phyloP scores from a whole-genome alignment of 78 protist genomes.

The Dictyostelium discoideum region dicty_2.7 NC_007088.5:2080501-2081000 shows the following conservation, averaged over 20 bases:
- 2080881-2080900: conserved; percentile 73
- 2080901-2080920: conserved; percentile 84
- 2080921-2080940: conserved; percentile 80
- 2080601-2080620: conserved; percentile 80
- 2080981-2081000: conserved; percentile 20
- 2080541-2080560: not conserved
- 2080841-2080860: conserved; percentile 33
- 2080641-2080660: conserved; percentile 76
- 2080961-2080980: conserved; percentile 62
- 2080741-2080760: not conserved
- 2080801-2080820: not conserved
- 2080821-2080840: conserved; percentile 73
- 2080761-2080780: not conserved
- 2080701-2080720: conserved; percentile 88
- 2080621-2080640: conserved; percentile 52
- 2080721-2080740: conserved; percentile 86
- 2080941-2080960: conserved; percentile 48
- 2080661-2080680: conserved; percentile 90
- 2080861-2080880: conserved; percentile 64
- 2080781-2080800: not conserved
- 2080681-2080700: conserved; percentile 89
- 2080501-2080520: too few species aligned
- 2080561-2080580: conserved; percentile 14
- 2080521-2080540: not conserved
- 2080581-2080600: conserved; percentile 84